Base-by-base conservation (phyloP, 2,329 filamentous ascomycete species). In the Neopestalotiopsis rosae region DNA sequence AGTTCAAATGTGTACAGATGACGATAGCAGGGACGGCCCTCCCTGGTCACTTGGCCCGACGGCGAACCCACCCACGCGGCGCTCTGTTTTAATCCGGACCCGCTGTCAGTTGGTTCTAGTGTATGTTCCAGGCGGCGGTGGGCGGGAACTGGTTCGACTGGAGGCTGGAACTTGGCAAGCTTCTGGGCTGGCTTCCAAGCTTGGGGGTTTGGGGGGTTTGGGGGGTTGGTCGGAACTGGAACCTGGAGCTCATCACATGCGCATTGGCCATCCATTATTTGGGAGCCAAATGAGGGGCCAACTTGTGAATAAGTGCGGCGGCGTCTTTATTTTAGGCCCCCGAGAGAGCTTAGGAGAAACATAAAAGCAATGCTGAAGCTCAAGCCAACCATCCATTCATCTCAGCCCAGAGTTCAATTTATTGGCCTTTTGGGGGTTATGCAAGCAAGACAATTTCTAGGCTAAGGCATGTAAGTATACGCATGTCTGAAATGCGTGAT, bases 31-130 rank as follows among this genome's bases (percentile, higher is more conserved):
- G 65, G 52, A 40, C 42, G n/a, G 34, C 32, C 64, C 64, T 42
- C 32, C 64, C 64, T 42, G 52, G 64, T 58, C 64, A 40, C 45
- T 57, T 28, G 20, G 14, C 42, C 42, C 34, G 34, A 24, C 64
- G n/a, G 40, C 45, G 28, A 66, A 45, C 17, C 32, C 28, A 49
- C 32, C 9, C 52, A 59, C 45, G 56, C 42, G 42, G 65, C 28
- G 42, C 65, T 67, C 32, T 30, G 61, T 32, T 61, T 59, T 52
- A 61, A 59, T 67, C 65, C 56, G 56, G 65, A 32, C 65, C 65
- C 65, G 32, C 34, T 49, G 52, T 52, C 62, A 52, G 34, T 38
- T 38, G 34, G 34, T 38, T 38, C 24, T 28, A 13, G 17, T 7
- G 34, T 7, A 38, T 5, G 34, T 38, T 38, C 10, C 24, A 28